Evolutionary conservation across 1,284 basidiomycete species (phyloP).

Genomic region (Leccinum pachyderme): DNA sequence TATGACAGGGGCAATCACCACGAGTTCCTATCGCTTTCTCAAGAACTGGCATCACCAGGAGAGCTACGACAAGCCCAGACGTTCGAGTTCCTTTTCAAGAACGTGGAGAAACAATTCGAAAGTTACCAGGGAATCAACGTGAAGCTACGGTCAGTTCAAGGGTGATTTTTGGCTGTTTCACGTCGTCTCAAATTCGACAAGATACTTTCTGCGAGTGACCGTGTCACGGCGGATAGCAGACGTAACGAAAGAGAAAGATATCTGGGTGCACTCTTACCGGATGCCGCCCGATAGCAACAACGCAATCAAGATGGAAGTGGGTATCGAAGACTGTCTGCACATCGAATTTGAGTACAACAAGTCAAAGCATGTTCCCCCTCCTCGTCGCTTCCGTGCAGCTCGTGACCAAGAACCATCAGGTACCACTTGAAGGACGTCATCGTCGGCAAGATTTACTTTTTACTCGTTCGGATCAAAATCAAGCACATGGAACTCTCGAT

Average conservation of each 20-base stretch:
- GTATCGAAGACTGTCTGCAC: slow-evolving; percentile 97
- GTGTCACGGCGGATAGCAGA: slow-evolving; percentile 91
- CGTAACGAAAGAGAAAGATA: slow-evolving; percentile 86
- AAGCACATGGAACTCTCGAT: slow-evolving; percentile 99
- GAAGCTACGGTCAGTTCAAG: slow-evolving; percentile 74
- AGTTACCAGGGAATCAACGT: slow-evolving; percentile 98
- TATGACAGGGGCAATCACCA: slow-evolving; percentile 97
- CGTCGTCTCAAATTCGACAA: slow-evolving; percentile 31
- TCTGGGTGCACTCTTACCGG: slow-evolving; percentile 98
- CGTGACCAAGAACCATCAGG: slow-evolving; percentile 41
- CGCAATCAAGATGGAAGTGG: slow-evolving; percentile 99
- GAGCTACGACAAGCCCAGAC: slow-evolving; percentile 95
- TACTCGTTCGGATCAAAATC: slow-evolving; percentile 98
- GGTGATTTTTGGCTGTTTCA: neutral
- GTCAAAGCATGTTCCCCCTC: slow-evolving; percentile 73
- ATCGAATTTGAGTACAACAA: slow-evolving; percentile 99
- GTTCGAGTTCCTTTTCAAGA: slow-evolving; percentile 97
- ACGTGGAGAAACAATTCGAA: slow-evolving; percentile 99
- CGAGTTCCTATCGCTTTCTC: slow-evolving; percentile 93
- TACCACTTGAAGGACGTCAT: slow-evolving; percentile 99
- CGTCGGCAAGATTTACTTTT: slow-evolving; percentile 98
- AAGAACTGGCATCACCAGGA: slow-evolving; percentile 91
- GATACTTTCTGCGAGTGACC: slow-evolving; percentile 93
- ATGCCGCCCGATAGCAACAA: slow-evolving; percentile 99
- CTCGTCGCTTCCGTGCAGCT: neutral